Conservation (phyloP, 495 filamentous ascomycete species). For the Staphylotrichum tortipilum region DNA sequence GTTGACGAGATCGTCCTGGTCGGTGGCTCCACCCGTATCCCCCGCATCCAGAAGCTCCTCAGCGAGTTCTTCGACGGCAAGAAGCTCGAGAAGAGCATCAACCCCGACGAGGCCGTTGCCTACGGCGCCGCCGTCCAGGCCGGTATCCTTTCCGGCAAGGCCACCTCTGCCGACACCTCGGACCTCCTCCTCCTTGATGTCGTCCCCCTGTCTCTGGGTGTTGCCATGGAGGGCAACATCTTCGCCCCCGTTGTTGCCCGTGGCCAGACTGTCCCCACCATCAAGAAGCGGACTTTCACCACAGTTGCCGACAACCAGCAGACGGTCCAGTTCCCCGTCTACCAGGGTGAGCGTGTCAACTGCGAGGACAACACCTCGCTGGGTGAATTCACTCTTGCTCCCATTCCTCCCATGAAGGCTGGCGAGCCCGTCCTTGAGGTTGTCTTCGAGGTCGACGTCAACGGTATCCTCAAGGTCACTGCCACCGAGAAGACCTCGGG, state of each 20-base stretch:
- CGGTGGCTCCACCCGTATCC: slow-evolving; percentile 98
- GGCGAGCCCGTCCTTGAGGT: slow-evolving; percentile 96
- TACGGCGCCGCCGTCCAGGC: slow-evolving; percentile 99
- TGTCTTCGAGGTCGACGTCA: slow-evolving; percentile 99
- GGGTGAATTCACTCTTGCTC: slow-evolving; percentile 96
- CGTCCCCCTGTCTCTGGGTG: slow-evolving; percentile 94
- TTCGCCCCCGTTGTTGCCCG: slow-evolving; percentile 93
- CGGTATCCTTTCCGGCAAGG: slow-evolving; percentile 95
- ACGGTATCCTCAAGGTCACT: slow-evolving; percentile 99
- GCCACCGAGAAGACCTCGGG: slow-evolving; percentile 99
- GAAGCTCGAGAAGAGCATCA: slow-evolving; percentile 99
- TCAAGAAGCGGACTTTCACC: slow-evolving; percentile 96
- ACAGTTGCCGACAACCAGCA: slow-evolving; percentile 95
- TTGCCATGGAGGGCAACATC: slow-evolving; percentile 99
- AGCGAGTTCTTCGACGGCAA: slow-evolving; percentile 99
- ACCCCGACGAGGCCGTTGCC: slow-evolving; percentile 97
- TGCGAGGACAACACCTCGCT: slow-evolving; percentile 99
- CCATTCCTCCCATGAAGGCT: slow-evolving; percentile 95
- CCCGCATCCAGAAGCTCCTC: slow-evolving; percentile 95
- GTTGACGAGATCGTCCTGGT: slow-evolving; percentile 98
- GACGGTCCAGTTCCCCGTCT: slow-evolving; percentile 96
- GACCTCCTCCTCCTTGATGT: slow-evolving; percentile 96
- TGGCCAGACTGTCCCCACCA: slow-evolving; percentile 81
- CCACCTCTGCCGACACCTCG: slow-evolving; percentile 86
- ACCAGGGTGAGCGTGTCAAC: slow-evolving; percentile 98